Evolutionary conservation across 345 rosid genomes (phyloP).

Genomic region (Brassica nigra): DNA sequence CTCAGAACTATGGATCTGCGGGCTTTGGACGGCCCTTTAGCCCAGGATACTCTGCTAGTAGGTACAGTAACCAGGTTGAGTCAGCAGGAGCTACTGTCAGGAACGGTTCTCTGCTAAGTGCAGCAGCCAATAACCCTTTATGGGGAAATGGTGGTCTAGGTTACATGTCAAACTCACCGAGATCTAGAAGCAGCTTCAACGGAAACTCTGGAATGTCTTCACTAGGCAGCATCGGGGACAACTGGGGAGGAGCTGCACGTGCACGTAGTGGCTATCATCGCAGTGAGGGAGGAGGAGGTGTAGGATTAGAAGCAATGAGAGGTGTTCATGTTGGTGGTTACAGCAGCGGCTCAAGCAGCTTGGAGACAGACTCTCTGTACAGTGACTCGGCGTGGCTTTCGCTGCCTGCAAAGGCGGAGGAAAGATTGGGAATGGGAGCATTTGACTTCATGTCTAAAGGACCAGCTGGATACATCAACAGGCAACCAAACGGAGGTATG

Average conservation of each 20-base stretch:
- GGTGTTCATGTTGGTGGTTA: constrained; percentile 39
- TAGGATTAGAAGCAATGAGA: constrained; percentile 42
- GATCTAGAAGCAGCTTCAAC: constrained; percentile 47
- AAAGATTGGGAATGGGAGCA: constrained; percentile 41
- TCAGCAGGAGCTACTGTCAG: constrained; percentile 42
- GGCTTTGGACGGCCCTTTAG: constrained; percentile 59
- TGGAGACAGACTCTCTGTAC: constrained; percentile 40
- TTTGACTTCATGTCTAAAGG: constrained; percentile 45
- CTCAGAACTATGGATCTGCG: constrained; percentile 57
- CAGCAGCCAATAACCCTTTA: constrained; percentile 48
- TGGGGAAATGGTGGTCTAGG: constrained; percentile 64
- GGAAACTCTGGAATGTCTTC: constrained; percentile 46
- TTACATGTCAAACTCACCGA: constrained; percentile 53
- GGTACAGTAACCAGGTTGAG: constrained; percentile 51
- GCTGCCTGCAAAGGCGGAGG: constrained; percentile 32
- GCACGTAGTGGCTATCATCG: constrained; percentile 31
- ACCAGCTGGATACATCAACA: constrained; percentile 41
- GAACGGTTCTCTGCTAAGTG: constrained; percentile 49
- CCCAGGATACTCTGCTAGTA: constrained; percentile 57
- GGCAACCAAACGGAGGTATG: constrained; percentile 43
- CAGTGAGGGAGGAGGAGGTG: constrained; percentile 34
- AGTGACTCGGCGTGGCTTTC: constrained; percentile 42
- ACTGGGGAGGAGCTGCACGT: constrained; percentile 52
- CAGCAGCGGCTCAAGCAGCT: constrained; percentile 35
- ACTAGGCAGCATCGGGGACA: constrained; percentile 60